Evolutionary conservation across 164 flowering plant genomes (phyloP), one percentile per base, ranked within the genome.

Genomic region (Aristolochia californica): DNA sequence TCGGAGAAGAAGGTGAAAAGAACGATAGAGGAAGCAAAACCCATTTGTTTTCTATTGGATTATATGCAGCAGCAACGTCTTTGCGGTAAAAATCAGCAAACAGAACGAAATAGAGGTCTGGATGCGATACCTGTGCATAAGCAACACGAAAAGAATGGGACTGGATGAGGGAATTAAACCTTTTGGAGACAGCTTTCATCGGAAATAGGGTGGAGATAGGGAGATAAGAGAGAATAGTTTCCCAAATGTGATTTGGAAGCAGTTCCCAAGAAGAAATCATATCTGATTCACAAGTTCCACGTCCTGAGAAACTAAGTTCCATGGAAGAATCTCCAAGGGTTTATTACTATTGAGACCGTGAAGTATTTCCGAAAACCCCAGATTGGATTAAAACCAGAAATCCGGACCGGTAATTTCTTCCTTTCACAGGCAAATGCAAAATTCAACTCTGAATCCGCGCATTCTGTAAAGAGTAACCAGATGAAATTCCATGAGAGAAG

Each of bases 191-290:
- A 10, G 56, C 24, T 58, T 57, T 64, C 43, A 52, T 50, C 22
- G 28, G 51, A 12, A 64, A 18, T 13, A 64, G 34, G 43, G 13
- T 20, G 13, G 49, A 57, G 20, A 64, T 57, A 1, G 61, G 62
- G 38, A 64, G 62, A 8, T 17, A 18, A 3, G 62, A 64, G 21
- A 64, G 52, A 48, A 64, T 64, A 24, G 40, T 57, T 22, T 64
- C 62, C 61, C 62, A 64, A 17, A 64, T 57, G 56, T 64, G 61
- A 30, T 40, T 1, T 2, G 67, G 67, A 27, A 64, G 28, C 30
- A 40, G 57, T 28, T 64, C 60, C 54, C 55, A 62, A 12, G 55
- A 15, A 48, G 27, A 18, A 48, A 44, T 20, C 50, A 16, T 8
- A 17, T 47, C 45, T 8, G 38, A 34, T 34, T 34, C 40, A 34